Evolutionary conservation across 2,329 filamentous ascomycete genomes (phyloP), one percentile per base, ranked within the genome.

Genomic region (Falciphora oryzae): DNA sequence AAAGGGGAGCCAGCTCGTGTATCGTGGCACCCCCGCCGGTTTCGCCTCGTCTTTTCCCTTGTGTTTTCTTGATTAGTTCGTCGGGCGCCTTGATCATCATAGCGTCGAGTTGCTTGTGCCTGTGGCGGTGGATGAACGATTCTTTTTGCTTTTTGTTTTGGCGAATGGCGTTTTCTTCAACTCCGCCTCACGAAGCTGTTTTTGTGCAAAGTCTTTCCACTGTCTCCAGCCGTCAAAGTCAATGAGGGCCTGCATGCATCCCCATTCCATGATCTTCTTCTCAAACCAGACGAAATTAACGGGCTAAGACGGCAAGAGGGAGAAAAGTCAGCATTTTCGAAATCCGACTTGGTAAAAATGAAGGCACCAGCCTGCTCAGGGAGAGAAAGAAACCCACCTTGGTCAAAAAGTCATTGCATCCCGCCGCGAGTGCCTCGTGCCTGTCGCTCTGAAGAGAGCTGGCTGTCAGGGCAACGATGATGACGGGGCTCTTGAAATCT

Each of bases 201-300:
- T 79, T 65, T 81, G 79, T 11, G 80, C 81, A 73, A 91, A 94
- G 72, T 95, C 91, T 75, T 97, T 97, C 95, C 95, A 99, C 76
- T 92, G 92, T 64, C 93, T 87, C 95, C 95, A 99, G 67, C 95
- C 95, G 75, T 98, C 94, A 74, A 95, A 98, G 79, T 99, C 95
- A 72, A 99, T 98, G 29, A 99, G 84, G 13, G 95, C 95, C 80
- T 98, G 95, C 95, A 99, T 99, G 80, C 95, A 98, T 65, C 95
- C 95, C 95, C 95, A 99, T 81, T 99, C 95, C 79, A 96, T 97
- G 70, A 98, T 93, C 76, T 99, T 99, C 65, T 94, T 88, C 75
- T 97, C 92, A 31, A 99, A 85, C 93, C 94, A 99, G 66, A 96
- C 90, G 73, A 97, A 97, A 75, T 96, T 96, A 70, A 99, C 94